A percentile compares a stretch with the other conserved stretches of the same genome.
These are phyloP conservation scores for Erysimum cheiranthoides DNA, from an alignment of 345 rosid species.

Conservation along the genomic window DNA sequence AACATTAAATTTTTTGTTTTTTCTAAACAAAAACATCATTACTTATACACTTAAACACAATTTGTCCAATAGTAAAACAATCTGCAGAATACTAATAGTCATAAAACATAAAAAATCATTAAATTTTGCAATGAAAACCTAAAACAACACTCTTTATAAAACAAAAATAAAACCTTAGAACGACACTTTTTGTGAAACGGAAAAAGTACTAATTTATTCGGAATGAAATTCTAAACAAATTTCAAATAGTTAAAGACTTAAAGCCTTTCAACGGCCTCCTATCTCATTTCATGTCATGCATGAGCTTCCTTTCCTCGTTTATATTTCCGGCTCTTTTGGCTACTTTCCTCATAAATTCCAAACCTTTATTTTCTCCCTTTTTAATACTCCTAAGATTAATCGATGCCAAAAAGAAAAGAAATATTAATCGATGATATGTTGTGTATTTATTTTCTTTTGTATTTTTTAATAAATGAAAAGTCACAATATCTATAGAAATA, in stretches of 20 bases:
- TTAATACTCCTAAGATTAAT: too few species aligned
- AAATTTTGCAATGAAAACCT: too few species aligned
- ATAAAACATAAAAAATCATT: too few species aligned
- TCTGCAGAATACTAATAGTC: too few species aligned
- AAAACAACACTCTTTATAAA: too few species aligned
- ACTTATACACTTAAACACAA: too few species aligned
- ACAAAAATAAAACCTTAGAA: neutral
- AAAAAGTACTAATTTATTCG: neutral
- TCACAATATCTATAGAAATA: neutral
- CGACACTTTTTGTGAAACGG: too few species aligned
- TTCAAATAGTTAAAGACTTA: neutral
- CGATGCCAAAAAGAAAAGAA: too few species aligned
- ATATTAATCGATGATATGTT: neutral
- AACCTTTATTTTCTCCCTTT: conserved; percentile 8
- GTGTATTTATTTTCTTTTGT: neutral
- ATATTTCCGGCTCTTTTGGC: conserved; percentile 28
- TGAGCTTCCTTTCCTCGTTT: conserved; percentile 29
- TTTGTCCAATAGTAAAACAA: too few species aligned
- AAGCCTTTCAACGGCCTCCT: conserved; percentile 29
- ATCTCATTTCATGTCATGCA: conserved; percentile 24
- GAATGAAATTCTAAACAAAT: neutral
- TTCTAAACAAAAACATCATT: too few species aligned
- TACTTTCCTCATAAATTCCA: conserved; percentile 32
- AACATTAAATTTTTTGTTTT: too few species aligned
- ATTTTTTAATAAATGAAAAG: too few species aligned